phyloP scores from a whole-genome alignment of 2,329 filamentous ascomycete genomes.

The Magnaporthiopsis poae region DNA sequence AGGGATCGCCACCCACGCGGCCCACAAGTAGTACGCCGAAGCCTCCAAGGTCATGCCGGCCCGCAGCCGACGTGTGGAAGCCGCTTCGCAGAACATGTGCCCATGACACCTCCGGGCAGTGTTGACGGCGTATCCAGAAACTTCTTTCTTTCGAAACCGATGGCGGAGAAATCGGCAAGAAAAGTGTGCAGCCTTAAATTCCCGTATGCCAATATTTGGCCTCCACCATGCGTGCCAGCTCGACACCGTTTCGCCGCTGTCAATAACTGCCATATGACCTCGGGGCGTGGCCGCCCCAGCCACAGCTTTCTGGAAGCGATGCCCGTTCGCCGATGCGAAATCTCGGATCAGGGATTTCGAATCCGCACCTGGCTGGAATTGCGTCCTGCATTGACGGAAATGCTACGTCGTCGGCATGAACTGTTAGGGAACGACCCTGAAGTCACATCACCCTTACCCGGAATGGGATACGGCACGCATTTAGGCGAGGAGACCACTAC shows the following conservation, averaged over 20 bases:
- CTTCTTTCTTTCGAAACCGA: slow-evolving; percentile 54
- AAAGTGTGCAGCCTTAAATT: slow-evolving; percentile 22
- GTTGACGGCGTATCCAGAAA: slow-evolving; percentile 51
- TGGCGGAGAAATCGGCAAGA: slow-evolving; percentile 26
- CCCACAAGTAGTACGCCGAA: background rate
- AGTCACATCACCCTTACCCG: background rate
- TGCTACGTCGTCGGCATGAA: slow-evolving; percentile 1
- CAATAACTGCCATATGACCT: slow-evolving; percentile 12
- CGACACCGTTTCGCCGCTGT: slow-evolving; percentile 37
- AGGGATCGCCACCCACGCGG: background rate
- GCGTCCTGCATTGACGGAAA: slow-evolving; percentile 15
- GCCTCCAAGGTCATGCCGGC: background rate
- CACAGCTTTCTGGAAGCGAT: slow-evolving; percentile 12
- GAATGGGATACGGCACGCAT: slow-evolving; percentile 30
- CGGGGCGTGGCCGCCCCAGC: background rate
- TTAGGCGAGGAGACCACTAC: slow-evolving; percentile 51
- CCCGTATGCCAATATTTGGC: slow-evolving; percentile 58
- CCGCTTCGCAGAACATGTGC: slow-evolving; percentile 40
- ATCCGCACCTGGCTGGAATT: slow-evolving; percentile 70
- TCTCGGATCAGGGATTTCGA: slow-evolving; percentile 62
- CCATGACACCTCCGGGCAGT: slow-evolving; percentile 33
- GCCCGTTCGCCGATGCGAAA: slow-evolving; percentile 38
- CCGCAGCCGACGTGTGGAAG: slow-evolving; percentile 14
- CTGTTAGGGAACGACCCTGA: background rate
- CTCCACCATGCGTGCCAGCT: slow-evolving; percentile 60